A percentile compares a stretch with the other conserved stretches of the same genome.
phyloP scores from a whole-genome alignment of 2,329 filamentous ascomycete species.

The Epichloe uncinata region DNA sequence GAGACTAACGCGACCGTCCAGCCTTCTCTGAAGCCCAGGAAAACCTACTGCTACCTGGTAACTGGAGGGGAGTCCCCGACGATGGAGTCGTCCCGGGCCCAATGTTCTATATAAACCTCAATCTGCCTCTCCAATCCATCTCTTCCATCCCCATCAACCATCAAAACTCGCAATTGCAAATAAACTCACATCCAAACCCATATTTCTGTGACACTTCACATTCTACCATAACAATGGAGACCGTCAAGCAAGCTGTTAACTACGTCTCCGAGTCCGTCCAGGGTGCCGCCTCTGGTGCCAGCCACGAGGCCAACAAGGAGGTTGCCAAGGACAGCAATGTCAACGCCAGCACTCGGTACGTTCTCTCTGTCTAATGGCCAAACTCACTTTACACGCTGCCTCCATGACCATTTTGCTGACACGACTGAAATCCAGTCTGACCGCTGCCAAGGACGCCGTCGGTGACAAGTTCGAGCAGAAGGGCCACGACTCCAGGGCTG shows the following conservation, averaged over 20 bases:
- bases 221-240: constrained; percentile 29
- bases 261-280: constrained; percentile 55
- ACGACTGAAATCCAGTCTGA: constrained; percentile 17
- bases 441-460: constrained; percentile 35
- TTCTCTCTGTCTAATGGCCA: not conserved
- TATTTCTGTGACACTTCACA: constrained; percentile 5
- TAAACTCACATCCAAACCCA: not conserved
- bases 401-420: not conserved
- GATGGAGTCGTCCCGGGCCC: not conserved
- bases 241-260: constrained; percentile 48
- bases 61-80: not conserved
- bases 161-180: constrained; percentile 10
- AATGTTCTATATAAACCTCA: constrained; percentile 2
- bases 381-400: not conserved
- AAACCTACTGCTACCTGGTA: too few relatives aligned
- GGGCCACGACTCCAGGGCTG: constrained; percentile 27
- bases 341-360: constrained; percentile 39
- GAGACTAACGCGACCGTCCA: too few relatives aligned
- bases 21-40: too few relatives aligned
- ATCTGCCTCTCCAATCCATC: not conserved
- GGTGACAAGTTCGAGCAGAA: constrained; percentile 33
- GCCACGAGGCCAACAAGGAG: constrained; percentile 60
- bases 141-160: not conserved
- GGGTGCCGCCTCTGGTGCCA: constrained; percentile 39
- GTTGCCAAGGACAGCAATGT: constrained; percentile 50